Evolutionary conservation across 176 grass and related monocot species (phyloP).

Genomic region (Carex littledalei): DNA sequence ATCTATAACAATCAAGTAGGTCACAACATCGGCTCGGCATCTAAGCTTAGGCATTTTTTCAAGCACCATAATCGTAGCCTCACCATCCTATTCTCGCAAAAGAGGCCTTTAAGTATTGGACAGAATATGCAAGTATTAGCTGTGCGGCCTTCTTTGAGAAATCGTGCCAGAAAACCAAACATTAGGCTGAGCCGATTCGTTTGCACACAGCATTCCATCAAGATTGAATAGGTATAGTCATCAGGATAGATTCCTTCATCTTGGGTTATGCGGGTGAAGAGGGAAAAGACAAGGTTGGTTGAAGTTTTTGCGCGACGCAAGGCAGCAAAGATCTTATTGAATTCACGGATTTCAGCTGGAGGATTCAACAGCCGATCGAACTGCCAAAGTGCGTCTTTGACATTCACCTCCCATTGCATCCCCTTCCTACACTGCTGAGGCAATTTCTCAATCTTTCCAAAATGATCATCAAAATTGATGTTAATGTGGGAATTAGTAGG

Average conservation of each 20-base stretch:
- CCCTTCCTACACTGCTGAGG: neutral
- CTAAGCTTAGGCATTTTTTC: slow-evolving; percentile 1
- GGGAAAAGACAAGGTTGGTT: neutral
- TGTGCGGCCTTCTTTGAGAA: neutral
- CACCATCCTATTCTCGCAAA: neutral
- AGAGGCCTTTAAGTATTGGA: neutral
- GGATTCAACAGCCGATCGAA: neutral
- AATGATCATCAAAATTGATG: too few relatives aligned
- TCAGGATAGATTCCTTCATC: neutral
- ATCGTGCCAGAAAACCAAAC: neutral
- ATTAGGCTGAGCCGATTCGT: neutral
- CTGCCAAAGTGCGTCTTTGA: neutral
- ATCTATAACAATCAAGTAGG: neutral
- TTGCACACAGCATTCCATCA: neutral
- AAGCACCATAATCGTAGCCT: neutral
- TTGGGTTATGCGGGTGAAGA: neutral
- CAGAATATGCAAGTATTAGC: neutral
- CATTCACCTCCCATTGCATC: neutral
- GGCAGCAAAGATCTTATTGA: neutral
- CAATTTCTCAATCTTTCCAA: too few relatives aligned
- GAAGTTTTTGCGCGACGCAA: neutral
- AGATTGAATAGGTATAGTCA: neutral
- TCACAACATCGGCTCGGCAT: neutral
- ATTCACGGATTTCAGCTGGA: neutral
- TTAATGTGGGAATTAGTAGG: too few relatives aligned